Percentiles rank a stretch among this genome's conserved stretches.
These are phyloP conservation scores for Jacaranda mimosifolia DNA, from an alignment of 257 asterid genomes.

Conservation along the genomic window DNA sequence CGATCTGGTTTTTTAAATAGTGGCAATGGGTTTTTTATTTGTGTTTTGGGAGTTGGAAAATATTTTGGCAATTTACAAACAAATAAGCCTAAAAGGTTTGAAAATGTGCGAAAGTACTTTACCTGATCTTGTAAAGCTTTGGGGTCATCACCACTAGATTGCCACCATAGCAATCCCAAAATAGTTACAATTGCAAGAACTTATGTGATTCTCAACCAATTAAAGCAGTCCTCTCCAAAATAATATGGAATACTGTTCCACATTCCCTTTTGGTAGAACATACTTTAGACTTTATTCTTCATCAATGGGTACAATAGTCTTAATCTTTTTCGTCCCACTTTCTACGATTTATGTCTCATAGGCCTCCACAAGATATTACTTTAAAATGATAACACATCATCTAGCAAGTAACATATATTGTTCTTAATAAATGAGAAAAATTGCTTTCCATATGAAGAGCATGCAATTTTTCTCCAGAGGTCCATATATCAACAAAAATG, in stretches of 20 bases:
- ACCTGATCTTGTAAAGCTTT: slow-evolving; percentile 86
- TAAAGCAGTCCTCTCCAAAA: slow-evolving; percentile 82
- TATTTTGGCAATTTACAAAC: no score
- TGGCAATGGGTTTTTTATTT: no score
- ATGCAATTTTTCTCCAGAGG: neutral
- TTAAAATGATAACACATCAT: slow-evolving; percentile 27
- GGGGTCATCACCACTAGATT: slow-evolving; percentile 71
- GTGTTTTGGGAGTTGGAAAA: no score
- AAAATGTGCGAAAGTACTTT: neutral
- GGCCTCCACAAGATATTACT: slow-evolving; percentile 87
- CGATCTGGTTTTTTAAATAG: no score
- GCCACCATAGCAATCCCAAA: slow-evolving; percentile 96
- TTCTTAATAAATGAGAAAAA: neutral
- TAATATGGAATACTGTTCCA: slow-evolving; percentile 86
- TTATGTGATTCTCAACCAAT: slow-evolving; percentile 92
- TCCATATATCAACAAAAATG: no score
- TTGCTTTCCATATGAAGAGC: neutral
- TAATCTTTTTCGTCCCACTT: slow-evolving; percentile 64
- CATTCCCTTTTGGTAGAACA: slow-evolving; percentile 68
- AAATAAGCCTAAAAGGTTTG: slow-evolving; percentile 7
- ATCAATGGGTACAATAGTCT: slow-evolving; percentile 54
- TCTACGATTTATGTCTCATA: slow-evolving; percentile 78
- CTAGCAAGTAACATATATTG: neutral
- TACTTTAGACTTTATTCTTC: slow-evolving; percentile 63
- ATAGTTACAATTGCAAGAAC: slow-evolving; percentile 87